Conservation (phyloP, 768 basidiomycete species). For the Brasilioporus rufonigricans region DNA sequence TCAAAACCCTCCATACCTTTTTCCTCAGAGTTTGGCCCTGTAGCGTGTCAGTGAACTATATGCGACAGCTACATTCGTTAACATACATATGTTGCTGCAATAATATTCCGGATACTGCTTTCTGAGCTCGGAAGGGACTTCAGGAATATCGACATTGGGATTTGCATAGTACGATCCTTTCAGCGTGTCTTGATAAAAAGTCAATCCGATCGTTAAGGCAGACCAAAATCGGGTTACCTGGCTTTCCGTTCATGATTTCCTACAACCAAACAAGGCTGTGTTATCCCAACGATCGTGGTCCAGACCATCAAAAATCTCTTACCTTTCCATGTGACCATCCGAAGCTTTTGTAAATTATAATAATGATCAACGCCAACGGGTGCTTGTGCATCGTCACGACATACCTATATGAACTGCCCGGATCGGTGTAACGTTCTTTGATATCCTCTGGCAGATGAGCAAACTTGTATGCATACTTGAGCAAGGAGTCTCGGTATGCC, state of each 20-base stretch:
- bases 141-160: conserved; percentile 64
- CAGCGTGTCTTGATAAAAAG: conserved; percentile 55
- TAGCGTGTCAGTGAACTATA: neutral
- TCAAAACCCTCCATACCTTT: conserved; percentile 73
- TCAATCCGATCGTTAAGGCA: conserved; percentile 1
- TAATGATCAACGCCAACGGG: neutral
- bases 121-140: conserved; percentile 55
- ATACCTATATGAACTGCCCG: conserved; percentile 72
- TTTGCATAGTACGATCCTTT: conserved; percentile 95
- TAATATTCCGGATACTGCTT: conserved; percentile 80
- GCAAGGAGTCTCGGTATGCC: conserved; percentile 62
- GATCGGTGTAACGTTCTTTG: conserved; percentile 75
- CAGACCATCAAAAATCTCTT: conserved; percentile 4
- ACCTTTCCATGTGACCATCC: conserved; percentile 99
- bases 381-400: conserved; percentile 9
- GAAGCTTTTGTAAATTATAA: conserved; percentile 57
- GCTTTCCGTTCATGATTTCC: conserved; percentile 97
- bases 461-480: conserved; percentile 75
- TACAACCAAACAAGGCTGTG: conserved; percentile 22
- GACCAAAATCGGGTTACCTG: conserved; percentile 42
- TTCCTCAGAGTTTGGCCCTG: conserved; percentile 66
- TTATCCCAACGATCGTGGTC: neutral
- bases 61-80: neutral
- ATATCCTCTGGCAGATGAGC: conserved; percentile 61
- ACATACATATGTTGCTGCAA: conserved; percentile 80